Evolutionary conservation across 305 asterid genomes (phyloP).

Genomic region (Solanum hybrid): DNA sequence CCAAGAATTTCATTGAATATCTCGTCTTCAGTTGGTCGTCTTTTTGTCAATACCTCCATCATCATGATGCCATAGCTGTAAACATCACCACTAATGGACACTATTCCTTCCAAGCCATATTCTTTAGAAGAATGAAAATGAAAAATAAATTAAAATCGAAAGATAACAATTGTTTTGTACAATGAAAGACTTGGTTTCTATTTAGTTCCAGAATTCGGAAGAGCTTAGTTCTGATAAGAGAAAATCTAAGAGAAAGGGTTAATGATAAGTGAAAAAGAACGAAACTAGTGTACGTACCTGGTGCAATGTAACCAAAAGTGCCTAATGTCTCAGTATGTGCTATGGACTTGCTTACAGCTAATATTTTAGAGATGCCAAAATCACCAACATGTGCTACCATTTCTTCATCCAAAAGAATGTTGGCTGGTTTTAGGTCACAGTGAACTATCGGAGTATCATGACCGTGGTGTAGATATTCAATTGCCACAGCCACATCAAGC

Average conservation of each 20-base stretch:
- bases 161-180: not conserved
- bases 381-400: constrained; percentile 20
- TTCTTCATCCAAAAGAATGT: constrained; percentile 20
- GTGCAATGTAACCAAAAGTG: constrained; percentile 26
- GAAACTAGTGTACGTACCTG: constrained; percentile 11
- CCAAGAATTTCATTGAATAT: constrained; percentile 13
- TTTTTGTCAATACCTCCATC: constrained; percentile 18
- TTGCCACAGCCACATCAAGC: constrained; percentile 9
- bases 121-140: constrained; percentile 6
- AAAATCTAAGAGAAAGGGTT: too few relatives aligned
- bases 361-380: constrained; percentile 23
- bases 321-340: constrained; percentile 19
- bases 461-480: constrained; percentile 24
- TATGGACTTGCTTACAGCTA: constrained; percentile 3
- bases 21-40: constrained; percentile 16
- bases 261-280: not conserved
- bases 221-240: not conserved
- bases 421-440: constrained; percentile 27
- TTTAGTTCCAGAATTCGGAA: not conserved
- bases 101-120: constrained; percentile 23
- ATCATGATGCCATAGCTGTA: constrained; percentile 24
- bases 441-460: constrained; percentile 12
- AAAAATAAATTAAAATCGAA: not conserved
- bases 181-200: not conserved
- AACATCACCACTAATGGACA: constrained; percentile 21